Evolutionary conservation across 139 green algal species (phyloP).

Genomic region (Picochlorum sp.): DNA sequence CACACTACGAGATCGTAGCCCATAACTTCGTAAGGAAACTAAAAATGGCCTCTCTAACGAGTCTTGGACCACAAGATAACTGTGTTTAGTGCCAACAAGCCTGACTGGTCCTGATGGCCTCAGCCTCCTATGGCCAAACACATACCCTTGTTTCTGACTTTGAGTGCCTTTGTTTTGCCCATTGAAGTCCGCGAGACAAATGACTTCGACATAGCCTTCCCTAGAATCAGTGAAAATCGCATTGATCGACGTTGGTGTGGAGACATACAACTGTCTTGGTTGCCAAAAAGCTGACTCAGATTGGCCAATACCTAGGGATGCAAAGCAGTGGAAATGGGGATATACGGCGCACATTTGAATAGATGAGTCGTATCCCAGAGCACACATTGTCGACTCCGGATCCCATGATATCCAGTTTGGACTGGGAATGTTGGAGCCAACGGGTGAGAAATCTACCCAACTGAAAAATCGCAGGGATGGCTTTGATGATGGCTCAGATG

Average conservation of each 20-base stretch:
- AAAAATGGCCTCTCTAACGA: constrained; percentile 36
- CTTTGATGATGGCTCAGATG: constrained; percentile 16
- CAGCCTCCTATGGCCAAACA: constrained; percentile 21
- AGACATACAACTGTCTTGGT: constrained; percentile 37
- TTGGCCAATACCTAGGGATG: constrained; percentile 23
- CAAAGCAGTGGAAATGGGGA: constrained; percentile 37
- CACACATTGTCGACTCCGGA: constrained; percentile 36
- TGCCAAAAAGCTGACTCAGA: constrained; percentile 36
- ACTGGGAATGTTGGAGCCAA: constrained; percentile 23
- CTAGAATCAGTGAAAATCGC: constrained; percentile 31
- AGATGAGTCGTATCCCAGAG: constrained; percentile 34
- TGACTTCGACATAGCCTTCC: constrained; percentile 20
- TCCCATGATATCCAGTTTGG: constrained; percentile 36
- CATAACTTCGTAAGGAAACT: constrained; percentile 36
- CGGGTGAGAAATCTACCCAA: constrained; percentile 23
- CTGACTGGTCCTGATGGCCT: constrained; percentile 22
- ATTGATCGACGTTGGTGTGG: constrained; percentile 23
- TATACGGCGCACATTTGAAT: constrained; percentile 30
- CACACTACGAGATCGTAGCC: constrained; percentile 33
- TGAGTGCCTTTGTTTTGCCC: constrained; percentile 11
- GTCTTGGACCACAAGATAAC: constrained; percentile 32
- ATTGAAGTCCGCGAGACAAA: constrained; percentile 25
- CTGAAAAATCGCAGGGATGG: constrained; percentile 23
- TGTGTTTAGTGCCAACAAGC: constrained; percentile 23
- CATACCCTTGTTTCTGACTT: constrained; percentile 1